Evolutionary conservation across 2,329 filamentous ascomycete species (phyloP), one percentile per base, ranked within the genome.

Genomic region (Fusarium proliferatum): DNA sequence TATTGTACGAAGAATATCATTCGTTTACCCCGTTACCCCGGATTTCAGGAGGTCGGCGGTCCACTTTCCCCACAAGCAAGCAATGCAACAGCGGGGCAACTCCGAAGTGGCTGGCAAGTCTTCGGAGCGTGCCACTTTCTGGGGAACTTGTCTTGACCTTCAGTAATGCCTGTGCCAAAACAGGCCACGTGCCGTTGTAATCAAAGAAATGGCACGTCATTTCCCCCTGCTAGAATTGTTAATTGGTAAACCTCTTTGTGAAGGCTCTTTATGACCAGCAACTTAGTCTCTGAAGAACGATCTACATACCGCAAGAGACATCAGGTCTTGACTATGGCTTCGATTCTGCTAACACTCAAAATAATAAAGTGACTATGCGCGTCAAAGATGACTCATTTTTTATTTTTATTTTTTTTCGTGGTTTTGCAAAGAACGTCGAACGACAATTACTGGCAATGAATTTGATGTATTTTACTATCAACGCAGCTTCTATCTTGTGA

Each of bases 241-340:
- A 1, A 9, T 51, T 6, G 5, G 2, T 23, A 6, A 23, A 8
- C 6, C 30, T n/a, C 7, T 2, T 13, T 19, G 3, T 5, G 5
- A 13, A 19, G 11, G 6, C 30, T n/a, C 16, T 8, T 51, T 7
- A 10, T 51, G 21, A 23, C 16, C 16, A 3, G 10, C 2, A 33
- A 6, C 15, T 4, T 8, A 12, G 19, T n/a, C 15, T 5, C 28
- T 12, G 0, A 1, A 12, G 10, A 7, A 8, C 2, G 19, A 16
- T 33, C 1, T 49, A 11, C 6, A 21, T n/a, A 19, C 21, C 5
- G 4, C 9, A 2, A 4, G 3, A n/a, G 13, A n/a, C 9, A 16
- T n/a, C 13, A 16, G 6, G 13, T 15, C 17, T 15, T 23, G 23
- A 23, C 23, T 23, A 23, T 23, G 23, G 23, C 23, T 23, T 23